Conservation (phyloP, 768 basidiomycete species). For the Suillus ampliporus region DNA sequence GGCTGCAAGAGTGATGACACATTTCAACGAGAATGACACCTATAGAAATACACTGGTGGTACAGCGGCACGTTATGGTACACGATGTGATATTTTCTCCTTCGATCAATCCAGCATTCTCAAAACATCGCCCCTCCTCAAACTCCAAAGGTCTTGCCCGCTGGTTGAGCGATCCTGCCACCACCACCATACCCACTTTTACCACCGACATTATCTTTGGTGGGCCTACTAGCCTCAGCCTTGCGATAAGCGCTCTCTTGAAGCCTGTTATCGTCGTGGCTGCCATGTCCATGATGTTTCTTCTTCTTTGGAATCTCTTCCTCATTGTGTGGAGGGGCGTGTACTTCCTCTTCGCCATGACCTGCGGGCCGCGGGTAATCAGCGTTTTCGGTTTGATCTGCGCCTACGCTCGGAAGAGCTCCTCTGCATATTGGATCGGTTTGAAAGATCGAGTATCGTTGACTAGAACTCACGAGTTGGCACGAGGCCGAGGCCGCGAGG, state of each 20-base stretch:
- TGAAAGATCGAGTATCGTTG: not conserved
- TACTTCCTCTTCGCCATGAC: slow-evolving; percentile 39
- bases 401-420: slow-evolving; percentile 17
- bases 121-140: slow-evolving; percentile 24
- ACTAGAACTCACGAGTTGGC: slow-evolving; percentile 36
- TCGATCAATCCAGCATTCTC: slow-evolving; percentile 3
- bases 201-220: slow-evolving; percentile 46
- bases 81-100: slow-evolving; percentile 2
- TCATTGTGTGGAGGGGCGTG: slow-evolving; percentile 47
- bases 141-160: slow-evolving; percentile 48
- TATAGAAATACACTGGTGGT: slow-evolving; percentile 8
- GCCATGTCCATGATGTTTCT: slow-evolving; percentile 49
- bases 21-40: not conserved
- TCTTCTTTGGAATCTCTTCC: slow-evolving; percentile 53
- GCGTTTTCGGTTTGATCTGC: slow-evolving; percentile 29
- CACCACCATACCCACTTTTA: slow-evolving; percentile 47
- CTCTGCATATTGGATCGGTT: slow-evolving; percentile 1
- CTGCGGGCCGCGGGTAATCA: slow-evolving; percentile 62
- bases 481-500: slow-evolving; percentile 45
- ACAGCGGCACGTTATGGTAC: not conserved
- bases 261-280: slow-evolving; percentile 51
- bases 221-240: slow-evolving; percentile 54
- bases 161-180: slow-evolving; percentile 63
- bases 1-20: not conserved
- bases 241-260: slow-evolving; percentile 50